Percentiles rank a stretch among this genome's conserved stretches.
These are phyloP conservation scores for Oleoguttula mirabilis DNA, from an alignment of 495 filamentous ascomycete species.

Conservation along the genomic window DNA sequence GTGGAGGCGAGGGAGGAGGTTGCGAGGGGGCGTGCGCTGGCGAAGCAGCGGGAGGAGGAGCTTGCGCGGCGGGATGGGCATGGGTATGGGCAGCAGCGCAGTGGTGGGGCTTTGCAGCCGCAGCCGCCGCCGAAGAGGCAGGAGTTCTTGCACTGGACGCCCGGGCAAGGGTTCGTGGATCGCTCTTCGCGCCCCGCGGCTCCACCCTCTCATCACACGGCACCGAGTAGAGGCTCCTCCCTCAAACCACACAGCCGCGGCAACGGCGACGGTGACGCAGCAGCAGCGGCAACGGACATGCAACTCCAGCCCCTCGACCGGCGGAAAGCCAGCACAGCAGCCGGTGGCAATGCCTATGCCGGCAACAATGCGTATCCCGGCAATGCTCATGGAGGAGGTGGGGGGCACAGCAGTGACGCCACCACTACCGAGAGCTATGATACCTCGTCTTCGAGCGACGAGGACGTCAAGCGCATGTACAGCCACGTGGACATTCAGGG, in stretches of 20 bases:
- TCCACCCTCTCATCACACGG: not conserved
- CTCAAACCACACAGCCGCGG: too few species aligned
- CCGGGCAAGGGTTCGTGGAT: constrained; percentile 16
- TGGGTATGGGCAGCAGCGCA: constrained; percentile 18
- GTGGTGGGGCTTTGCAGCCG: constrained; percentile 20
- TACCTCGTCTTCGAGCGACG: constrained; percentile 22
- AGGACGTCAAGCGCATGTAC: constrained; percentile 17
- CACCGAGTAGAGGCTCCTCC: not conserved
- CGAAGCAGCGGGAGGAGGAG: constrained; percentile 18
- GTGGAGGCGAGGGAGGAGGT: constrained; percentile 24
- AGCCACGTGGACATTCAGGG: constrained; percentile 7
- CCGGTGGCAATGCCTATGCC: too few species aligned
- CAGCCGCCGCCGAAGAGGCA: constrained; percentile 1
- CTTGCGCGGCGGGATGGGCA: constrained; percentile 21
- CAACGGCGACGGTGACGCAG: not conserved
- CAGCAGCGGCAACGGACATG: constrained; percentile 13
- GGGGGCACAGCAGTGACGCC: constrained; percentile 10
- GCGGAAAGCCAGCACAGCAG: constrained; percentile 20
- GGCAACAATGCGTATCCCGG: too few species aligned
- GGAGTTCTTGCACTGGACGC: constrained; percentile 13
- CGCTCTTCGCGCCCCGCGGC: not conserved
- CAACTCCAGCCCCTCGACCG: constrained; percentile 24
- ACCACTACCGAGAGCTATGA: constrained; percentile 19
- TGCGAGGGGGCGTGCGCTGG: constrained; percentile 15
- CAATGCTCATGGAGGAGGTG: not conserved